Conservation (phyloP, 768 basidiomycete species). For the Rossbeevera mucosa region DNA sequence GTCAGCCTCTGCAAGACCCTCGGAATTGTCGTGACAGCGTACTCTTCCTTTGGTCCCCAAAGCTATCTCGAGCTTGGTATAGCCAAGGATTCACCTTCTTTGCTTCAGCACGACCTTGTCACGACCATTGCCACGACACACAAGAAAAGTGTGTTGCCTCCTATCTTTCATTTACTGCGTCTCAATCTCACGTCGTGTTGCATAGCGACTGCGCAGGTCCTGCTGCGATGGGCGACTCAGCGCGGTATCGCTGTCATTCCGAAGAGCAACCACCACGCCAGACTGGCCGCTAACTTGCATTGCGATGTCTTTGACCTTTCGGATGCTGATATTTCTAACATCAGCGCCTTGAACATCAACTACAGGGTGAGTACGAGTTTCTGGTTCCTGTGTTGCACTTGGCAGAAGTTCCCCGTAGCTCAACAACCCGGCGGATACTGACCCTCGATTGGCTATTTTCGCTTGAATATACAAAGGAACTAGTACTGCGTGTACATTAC, state of each 20-base stretch:
- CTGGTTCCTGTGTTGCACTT: slow-evolving; percentile 1
- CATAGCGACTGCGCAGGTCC: slow-evolving; percentile 52
- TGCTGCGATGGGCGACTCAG: slow-evolving; percentile 78
- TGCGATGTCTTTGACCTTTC: slow-evolving; percentile 47
- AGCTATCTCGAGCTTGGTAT: slow-evolving; percentile 64
- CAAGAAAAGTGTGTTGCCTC: slow-evolving; percentile 43
- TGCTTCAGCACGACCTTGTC: slow-evolving; percentile 50
- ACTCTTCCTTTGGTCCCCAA: slow-evolving; percentile 52
- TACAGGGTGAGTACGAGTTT: slow-evolving; percentile 47
- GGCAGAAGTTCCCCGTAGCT: slow-evolving; percentile 36
- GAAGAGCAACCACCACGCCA: slow-evolving; percentile 50
- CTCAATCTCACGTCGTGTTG: neutral
- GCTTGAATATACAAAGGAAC: slow-evolving; percentile 39
- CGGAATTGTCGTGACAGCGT: slow-evolving; percentile 50
- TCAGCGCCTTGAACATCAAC: slow-evolving; percentile 58
- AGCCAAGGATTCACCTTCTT: slow-evolving; percentile 46
- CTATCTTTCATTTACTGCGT: neutral
- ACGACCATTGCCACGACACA: slow-evolving; percentile 43
- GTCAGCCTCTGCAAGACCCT: slow-evolving; percentile 41
- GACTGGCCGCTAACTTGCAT: slow-evolving; percentile 43
- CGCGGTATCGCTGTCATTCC: slow-evolving; percentile 72
- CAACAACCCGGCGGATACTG: slow-evolving; percentile 68
- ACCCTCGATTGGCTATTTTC: slow-evolving; percentile 64
- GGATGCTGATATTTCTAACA: slow-evolving; percentile 51
- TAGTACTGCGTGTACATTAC: neutral